Base-by-base conservation (phyloP, 2,329 filamentous ascomycete species). In the Fusarium sp. region DNA sequence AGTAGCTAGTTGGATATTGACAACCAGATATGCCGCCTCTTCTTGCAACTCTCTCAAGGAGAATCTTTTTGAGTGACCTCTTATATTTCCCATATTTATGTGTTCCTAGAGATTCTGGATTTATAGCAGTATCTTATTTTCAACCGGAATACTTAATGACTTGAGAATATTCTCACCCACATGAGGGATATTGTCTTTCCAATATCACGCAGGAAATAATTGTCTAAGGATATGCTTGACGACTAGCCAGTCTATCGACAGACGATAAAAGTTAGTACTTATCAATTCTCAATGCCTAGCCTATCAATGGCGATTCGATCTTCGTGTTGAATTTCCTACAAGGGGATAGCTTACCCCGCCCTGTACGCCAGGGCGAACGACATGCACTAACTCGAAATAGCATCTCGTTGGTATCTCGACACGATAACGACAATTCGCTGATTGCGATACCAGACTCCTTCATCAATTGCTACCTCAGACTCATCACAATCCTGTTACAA, bases 331-430 rank as follows among this genome's bases (percentile, higher is more conserved):
- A 60, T 59, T 52, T 45, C 65, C 59, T 2, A 28, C 18, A 15
- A 5, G 0, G 41, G 66, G 32, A 36, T 70, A 70, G 66, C 24
- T 5, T 44, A 66, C 66, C 67, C 67, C 67, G 59, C 67, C 50
- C 56, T 64, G 24, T 36, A 24, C 57, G 52, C 26, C 41, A 59
- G 32, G n/a, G 28, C 18, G 45, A 42, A 48, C 39, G 59, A 20
- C 22, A 65, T 48, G 30, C 15, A 36, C 41, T 62, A 44, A 55
- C 51, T 55, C 51, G 36, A 55, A 41, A 48, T 14, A 34, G 58
- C 44, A 36, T 58, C 24, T 50, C 8, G 15, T 66, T 36, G 38
- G 36, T 56, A 38, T 36, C 44, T 24, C 20, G 38, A 39, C 50
- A 22, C 22, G 66, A 70, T 70, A 65, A 48, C 51, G 24, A 32